phyloP scores from a whole-genome alignment of 2,329 filamentous ascomycete species.

The Paradendryphiella salina region DNA sequence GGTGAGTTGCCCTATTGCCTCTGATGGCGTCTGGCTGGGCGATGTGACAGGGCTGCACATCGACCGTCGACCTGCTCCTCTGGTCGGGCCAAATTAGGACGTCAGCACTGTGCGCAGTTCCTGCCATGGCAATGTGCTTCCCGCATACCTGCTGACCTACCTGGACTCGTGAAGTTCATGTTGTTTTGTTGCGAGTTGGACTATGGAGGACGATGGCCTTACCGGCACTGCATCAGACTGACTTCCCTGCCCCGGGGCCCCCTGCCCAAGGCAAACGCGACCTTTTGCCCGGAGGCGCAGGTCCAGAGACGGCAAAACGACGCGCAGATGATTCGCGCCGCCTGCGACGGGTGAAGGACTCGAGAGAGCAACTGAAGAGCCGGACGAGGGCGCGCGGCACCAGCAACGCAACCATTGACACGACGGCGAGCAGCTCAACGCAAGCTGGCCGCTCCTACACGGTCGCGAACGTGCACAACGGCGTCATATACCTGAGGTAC shows the following conservation, averaged over 20 bases:
- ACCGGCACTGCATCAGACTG: slow-evolving; percentile 40
- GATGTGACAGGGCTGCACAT: slow-evolving; percentile 29
- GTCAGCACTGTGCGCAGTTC: slow-evolving; percentile 31
- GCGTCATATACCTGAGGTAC: slow-evolving; percentile 54
- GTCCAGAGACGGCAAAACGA: slow-evolving; percentile 34
- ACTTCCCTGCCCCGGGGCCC: slow-evolving; percentile 33
- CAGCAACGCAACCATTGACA: slow-evolving; percentile 42
- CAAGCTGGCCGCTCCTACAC: slow-evolving; percentile 49
- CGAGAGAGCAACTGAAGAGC: slow-evolving; percentile 44
- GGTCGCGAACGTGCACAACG: slow-evolving; percentile 54
- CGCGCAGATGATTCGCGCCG: slow-evolving; percentile 38
- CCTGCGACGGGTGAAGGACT: slow-evolving; percentile 45
- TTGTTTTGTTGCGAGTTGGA: slow-evolving; percentile 27
- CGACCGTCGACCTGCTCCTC: slow-evolving; percentile 26
- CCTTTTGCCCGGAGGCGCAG: slow-evolving; percentile 23
- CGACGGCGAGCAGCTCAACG: slow-evolving; percentile 31
- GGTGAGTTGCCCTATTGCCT: slow-evolving; percentile 33
- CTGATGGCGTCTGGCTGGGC: slow-evolving; percentile 26
- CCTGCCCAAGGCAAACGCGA: slow-evolving; percentile 34
- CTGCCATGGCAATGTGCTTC: slow-evolving; percentile 24
- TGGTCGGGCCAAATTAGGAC: slow-evolving; percentile 30
- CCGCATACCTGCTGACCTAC: slow-evolving; percentile 24
- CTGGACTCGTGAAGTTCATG: not conserved
- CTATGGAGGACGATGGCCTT: slow-evolving; percentile 45
- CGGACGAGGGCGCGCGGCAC: slow-evolving; percentile 35